Base-by-base conservation (phyloP, 768 basidiomycete species). In the Mycena maculata region DNA sequence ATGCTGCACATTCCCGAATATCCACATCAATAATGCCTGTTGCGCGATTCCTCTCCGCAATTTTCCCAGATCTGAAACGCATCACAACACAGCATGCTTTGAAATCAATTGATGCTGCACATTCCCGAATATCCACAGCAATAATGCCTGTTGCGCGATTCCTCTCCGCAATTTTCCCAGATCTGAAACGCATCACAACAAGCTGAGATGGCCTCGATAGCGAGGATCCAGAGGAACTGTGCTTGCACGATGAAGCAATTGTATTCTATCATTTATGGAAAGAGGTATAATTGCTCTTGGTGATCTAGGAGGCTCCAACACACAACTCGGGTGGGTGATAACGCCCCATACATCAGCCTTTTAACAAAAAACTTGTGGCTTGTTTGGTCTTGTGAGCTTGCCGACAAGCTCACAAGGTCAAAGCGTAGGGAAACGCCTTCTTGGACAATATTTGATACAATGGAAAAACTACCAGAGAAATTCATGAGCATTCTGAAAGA, bases 241-340 rank as follows among this genome's bases (percentile, higher is more conserved):
- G 6, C 27, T 44, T 44, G 41, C 18, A 53, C 23, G 52, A 13
- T 18, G 60, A 62, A 44, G 60, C 30, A 28, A 45, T 62, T 54
- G 39, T 12, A 33, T 41, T 62, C 50, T 49, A 62, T 54, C 1
- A 54, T 45, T 22, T 33, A 33, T 62, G 60, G 60, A 62, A 62
- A 45, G 50, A 62, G 60, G 60, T 62, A 50, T 47, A 60, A 39
- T 60, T 50, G 36, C 47, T 49, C 58, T 59, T 59, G 45, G 58
- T 59, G 58, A 59, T 59, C 58, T 36, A 59, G 44, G 56, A 45
- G 48, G 48, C 18, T 50, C 49, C 49, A 20, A 23, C 45, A 15
- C n/a, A 45, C 42, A 20, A 31, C 20, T 59, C 22, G 39, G 58
- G 58, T 48, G 58, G 30, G 45, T 48, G 45, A 59, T 49, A 59